phyloP scores from a whole-genome alignment of 1,284 basidiomycete species.

The Filobasidium uniguttulatum region DNA sequence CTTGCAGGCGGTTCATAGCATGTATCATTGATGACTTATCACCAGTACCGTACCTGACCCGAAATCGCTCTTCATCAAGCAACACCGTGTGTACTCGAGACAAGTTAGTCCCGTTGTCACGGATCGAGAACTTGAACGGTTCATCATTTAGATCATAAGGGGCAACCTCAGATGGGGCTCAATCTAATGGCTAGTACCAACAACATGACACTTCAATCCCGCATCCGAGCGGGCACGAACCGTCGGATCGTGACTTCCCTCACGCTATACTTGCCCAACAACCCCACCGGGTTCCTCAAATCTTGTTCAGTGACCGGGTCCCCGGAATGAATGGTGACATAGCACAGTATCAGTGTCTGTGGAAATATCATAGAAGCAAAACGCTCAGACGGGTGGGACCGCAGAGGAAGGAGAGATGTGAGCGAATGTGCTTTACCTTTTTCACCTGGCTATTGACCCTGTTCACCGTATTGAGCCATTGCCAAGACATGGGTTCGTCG shows the following conservation, averaged over 20 bases:
- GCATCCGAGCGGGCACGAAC: constrained; percentile 83
- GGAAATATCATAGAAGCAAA: background rate
- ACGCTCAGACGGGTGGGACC: constrained; percentile 5
- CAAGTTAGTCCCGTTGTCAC: no score
- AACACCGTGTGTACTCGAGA: no score
- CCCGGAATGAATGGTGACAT: constrained; percentile 70
- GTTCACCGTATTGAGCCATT: constrained; percentile 93
- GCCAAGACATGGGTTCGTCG: constrained; percentile 65
- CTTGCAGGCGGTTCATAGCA: no score
- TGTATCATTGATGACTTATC: no score
- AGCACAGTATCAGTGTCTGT: constrained; percentile 75
- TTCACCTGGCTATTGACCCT: constrained; percentile 94
- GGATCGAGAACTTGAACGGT: no score
- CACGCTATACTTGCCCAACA: constrained; percentile 56
- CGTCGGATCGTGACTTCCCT: constrained; percentile 73
- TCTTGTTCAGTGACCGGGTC: constrained; percentile 30
- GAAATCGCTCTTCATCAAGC: no score
- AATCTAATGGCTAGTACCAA: background rate
- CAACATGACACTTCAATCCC: constrained; percentile 46
- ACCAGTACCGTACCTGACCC: no score
- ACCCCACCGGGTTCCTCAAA: constrained; percentile 53
- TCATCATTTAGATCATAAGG: no score
- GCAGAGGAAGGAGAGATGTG: constrained; percentile 2
- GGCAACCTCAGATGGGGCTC: no score
- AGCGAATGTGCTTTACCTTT: constrained; percentile 50